Evolutionary conservation across 2,329 filamentous ascomycete genomes (phyloP).

Genomic region (Aschersonia sp.): DNA sequence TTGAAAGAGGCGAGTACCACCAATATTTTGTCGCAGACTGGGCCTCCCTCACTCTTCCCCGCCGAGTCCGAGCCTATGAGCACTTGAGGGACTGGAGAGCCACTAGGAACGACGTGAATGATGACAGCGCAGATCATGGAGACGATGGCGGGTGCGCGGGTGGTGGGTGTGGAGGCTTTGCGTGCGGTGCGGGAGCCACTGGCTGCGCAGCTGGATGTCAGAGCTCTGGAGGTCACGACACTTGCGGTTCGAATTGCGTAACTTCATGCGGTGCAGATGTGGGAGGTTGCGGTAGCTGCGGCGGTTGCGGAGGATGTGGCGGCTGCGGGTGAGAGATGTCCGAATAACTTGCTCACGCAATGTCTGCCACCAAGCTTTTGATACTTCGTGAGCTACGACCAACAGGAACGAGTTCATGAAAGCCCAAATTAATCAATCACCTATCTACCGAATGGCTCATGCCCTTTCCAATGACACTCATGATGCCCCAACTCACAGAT

Average conservation of each 20-base stretch:
- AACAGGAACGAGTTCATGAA: too few relatives aligned
- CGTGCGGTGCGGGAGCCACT: conserved; percentile 6
- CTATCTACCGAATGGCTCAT: conserved; percentile 1
- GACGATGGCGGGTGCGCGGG: conserved; percentile 5
- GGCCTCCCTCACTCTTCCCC: conserved; percentile 7
- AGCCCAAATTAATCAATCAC: too few relatives aligned
- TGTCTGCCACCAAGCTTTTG: not conserved
- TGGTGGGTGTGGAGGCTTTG: conserved; percentile 5
- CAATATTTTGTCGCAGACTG: conserved; percentile 15
- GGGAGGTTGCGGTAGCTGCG: conserved; percentile 4
- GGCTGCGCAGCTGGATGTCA: conserved; percentile 8
- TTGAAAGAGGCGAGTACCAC: conserved; percentile 15
- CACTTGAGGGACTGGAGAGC: conserved; percentile 11
- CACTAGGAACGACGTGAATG: conserved; percentile 5
- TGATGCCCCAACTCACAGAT: conserved; percentile 4
- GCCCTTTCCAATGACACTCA: conserved; percentile 7
- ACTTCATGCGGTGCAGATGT: conserved; percentile 4
- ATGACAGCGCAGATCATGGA: not conserved
- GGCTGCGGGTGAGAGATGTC: conserved; percentile 1
- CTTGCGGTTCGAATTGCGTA: conserved; percentile 10
- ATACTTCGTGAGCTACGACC: too few relatives aligned
- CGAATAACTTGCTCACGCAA: not conserved
- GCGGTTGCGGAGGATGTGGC: conserved; percentile 8
- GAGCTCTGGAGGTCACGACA: conserved; percentile 6
- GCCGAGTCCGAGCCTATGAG: conserved; percentile 11